phyloP scores from a whole-genome alignment of 495 filamentous ascomycete species.

The Lentithecium fluviatile region DNA sequence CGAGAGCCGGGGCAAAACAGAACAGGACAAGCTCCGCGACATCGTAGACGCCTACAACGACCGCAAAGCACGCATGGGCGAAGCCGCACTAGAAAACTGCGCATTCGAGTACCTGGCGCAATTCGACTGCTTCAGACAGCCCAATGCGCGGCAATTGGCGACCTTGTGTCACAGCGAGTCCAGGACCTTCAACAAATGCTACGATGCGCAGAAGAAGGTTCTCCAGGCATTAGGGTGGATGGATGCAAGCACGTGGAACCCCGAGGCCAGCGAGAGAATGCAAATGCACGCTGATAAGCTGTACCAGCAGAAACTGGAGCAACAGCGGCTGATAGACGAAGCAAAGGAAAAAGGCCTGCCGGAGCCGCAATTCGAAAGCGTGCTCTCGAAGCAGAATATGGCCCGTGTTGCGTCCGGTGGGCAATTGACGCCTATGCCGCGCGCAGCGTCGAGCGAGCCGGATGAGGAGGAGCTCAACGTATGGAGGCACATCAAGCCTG shows the following conservation, averaged over 20 bases:
- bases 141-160: slow-evolving; percentile 57
- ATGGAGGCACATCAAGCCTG: slow-evolving; percentile 24
- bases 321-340: slow-evolving; percentile 66
- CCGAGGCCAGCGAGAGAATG: slow-evolving; percentile 78
- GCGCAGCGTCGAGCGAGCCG: neutral
- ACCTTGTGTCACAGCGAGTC: slow-evolving; percentile 76
- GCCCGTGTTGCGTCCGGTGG: slow-evolving; percentile 12
- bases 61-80: slow-evolving; percentile 71
- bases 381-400: slow-evolving; percentile 33
- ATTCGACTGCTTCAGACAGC: slow-evolving; percentile 70
- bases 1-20: slow-evolving; percentile 62
- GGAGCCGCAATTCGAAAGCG: slow-evolving; percentile 32
- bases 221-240: slow-evolving; percentile 90
- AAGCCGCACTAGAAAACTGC: slow-evolving; percentile 90
- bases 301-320: slow-evolving; percentile 79
- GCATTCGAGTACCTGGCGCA: slow-evolving; percentile 76
- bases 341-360: slow-evolving; percentile 52
- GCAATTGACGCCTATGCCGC: neutral
- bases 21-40: slow-evolving; percentile 70
- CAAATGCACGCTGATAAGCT: slow-evolving; percentile 93
- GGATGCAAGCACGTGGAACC: slow-evolving; percentile 58
- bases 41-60: slow-evolving; percentile 82
- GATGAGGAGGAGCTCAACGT: slow-evolving; percentile 20
- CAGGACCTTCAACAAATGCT: slow-evolving; percentile 72
- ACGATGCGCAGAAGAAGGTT: slow-evolving; percentile 79